These are phyloP conservation scores for Euclidium syriacum DNA, from an alignment of 345 rosid genomes.

Conservation along the genomic window DNA sequence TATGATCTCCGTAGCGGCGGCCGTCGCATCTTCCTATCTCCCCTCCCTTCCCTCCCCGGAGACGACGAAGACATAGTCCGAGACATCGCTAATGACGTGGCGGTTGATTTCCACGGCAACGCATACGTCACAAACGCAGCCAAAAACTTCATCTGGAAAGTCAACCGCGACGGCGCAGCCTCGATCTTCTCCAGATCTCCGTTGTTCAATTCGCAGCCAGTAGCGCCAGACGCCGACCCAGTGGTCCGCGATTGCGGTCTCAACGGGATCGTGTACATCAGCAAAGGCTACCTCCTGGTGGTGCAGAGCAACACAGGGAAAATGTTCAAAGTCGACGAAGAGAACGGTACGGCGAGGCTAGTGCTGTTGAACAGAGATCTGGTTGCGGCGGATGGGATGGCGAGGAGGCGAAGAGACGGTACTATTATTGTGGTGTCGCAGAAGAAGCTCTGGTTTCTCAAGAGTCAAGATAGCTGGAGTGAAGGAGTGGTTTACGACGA, in stretches of 20 bases:
- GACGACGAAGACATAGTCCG: conserved; percentile 11
- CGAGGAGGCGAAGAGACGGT: conserved; percentile 56
- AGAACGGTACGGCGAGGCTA: conserved; percentile 51
- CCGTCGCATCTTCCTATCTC: conserved; percentile 33
- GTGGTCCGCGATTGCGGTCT: conserved; percentile 49
- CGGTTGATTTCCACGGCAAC: conserved; percentile 67
- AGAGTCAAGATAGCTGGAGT: conserved; percentile 70
- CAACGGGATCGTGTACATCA: conserved; percentile 69
- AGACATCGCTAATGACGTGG: conserved; percentile 60
- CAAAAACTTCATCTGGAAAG: conserved; percentile 83
- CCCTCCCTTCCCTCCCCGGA: conserved; percentile 28
- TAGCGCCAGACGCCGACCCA: conserved; percentile 33
- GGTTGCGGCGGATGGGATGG: conserved; percentile 55
- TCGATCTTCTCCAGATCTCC: conserved; percentile 65
- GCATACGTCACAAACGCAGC: conserved; percentile 84
- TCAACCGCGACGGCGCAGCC: conserved; percentile 52
- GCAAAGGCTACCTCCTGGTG: conserved; percentile 74
- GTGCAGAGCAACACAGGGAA: conserved; percentile 85
- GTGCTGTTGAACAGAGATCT: conserved; percentile 50
- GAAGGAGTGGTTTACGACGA: conserved; percentile 71
- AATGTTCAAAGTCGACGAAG: conserved; percentile 76
- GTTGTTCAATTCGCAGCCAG: conserved; percentile 39
- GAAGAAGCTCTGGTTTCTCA: conserved; percentile 56
- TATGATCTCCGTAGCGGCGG: conserved; percentile 57
- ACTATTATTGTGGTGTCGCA: conserved; percentile 58